Evolutionary conservation across 2,329 filamentous ascomycete genomes (phyloP), one percentile per base, ranked within the genome.

Genomic region (Xylariaceae sp.): DNA sequence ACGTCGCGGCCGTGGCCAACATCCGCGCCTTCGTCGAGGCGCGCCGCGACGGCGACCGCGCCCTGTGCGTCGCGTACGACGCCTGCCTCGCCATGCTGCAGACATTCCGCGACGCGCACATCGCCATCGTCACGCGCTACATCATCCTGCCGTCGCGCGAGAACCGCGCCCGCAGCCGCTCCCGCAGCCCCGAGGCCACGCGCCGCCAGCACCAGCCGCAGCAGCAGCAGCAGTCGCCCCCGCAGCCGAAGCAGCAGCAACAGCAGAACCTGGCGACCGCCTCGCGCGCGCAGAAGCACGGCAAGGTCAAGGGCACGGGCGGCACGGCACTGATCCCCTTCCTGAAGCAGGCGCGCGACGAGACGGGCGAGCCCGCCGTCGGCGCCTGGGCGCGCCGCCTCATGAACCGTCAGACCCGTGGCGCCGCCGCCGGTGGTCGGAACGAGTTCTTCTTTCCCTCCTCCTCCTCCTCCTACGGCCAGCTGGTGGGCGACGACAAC

Each of bases 301-400:
- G 65, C 51, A 81, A 81, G 32, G 72, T 94, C 18, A 85, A 83
- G 28, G 92, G 92, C 2, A 98, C 92, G 0, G 92, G 92, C 11
- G 92, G 92, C 12, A 96, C 92, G 0, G 85, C 89, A 0, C 66
- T 98, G 36, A 95, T 98, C 36, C 86, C 90, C 0, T 98, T 98
- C 61, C 67, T 98, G 40, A 95, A 96, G 61, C 92, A 98, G 61
- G 92, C 92, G 4, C 74, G 92, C 18, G 89, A 98, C 51, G 92
- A 98, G 68, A 98, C 92, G 1, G 85, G 86, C 12, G 90, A 96
- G 58, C 87, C 88, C 2, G 87, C 89, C 1, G 80, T 96, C 23
- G 71, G 76, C 47, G 63, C 68, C 32, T 81, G 77, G 77, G 70
- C 74, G 1, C 66, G 57, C 43, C 59, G 64, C 13, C 75, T 77